phyloP scores from a whole-genome alignment of 2,329 filamentous ascomycete genomes.

The Ophiosphaerella narmari region DNA sequence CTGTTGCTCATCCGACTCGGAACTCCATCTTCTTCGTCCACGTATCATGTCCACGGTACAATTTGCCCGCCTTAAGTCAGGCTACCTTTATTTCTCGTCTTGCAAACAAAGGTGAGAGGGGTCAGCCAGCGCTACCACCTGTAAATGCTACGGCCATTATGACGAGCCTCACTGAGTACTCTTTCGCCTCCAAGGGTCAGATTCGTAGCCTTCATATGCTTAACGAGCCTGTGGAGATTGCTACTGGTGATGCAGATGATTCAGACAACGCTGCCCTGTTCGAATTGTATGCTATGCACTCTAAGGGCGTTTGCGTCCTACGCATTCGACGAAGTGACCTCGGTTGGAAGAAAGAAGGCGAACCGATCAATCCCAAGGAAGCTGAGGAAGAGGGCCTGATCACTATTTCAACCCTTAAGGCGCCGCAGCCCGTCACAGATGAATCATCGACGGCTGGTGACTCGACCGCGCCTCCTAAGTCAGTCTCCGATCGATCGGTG shows the following conservation, averaged over 20 bases:
- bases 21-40: conserved; percentile 98
- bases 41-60: conserved; percentile 91
- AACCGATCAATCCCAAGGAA: conserved; percentile 78
- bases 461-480: conserved; percentile 38
- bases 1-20: conserved; percentile 92
- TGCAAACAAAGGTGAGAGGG: conserved; percentile 53
- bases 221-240: conserved; percentile 57
- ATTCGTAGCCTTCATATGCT: conserved; percentile 91
- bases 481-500: conserved; percentile 41
- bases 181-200: conserved; percentile 82
- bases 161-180: conserved; percentile 94
- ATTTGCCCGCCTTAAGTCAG: conserved; percentile 77
- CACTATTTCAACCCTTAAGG: conserved; percentile 69
- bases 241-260: conserved; percentile 61
- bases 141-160: conserved; percentile 96
- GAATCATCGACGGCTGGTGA: conserved; percentile 48
- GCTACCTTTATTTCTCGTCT: conserved; percentile 84
- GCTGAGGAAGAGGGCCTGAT: conserved; percentile 76
- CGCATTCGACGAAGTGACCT: conserved; percentile 86
- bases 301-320: conserved; percentile 90
- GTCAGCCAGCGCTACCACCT: conserved; percentile 69
- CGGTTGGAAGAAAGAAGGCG: conserved; percentile 89
- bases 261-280: conserved; percentile 77
- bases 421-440: conserved; percentile 33
- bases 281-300: conserved; percentile 97